Base-by-base conservation (phyloP, 1,284 basidiomycete genomes). In the Naganishia liquefaciens region DNA sequence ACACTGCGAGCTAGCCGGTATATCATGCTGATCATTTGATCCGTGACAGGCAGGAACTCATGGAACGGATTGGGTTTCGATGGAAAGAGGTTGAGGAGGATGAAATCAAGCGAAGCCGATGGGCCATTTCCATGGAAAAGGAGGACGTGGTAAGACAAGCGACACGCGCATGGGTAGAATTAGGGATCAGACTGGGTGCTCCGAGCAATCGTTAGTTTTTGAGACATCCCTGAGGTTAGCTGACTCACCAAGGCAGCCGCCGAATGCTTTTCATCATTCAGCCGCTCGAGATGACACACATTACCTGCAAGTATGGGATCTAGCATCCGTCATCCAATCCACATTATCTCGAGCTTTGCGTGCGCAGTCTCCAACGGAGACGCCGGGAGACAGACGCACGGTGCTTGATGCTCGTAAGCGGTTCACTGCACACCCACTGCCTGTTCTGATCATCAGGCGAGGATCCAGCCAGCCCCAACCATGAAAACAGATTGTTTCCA, bases 21-120 rank as follows among this genome's bases (percentile, higher is more conserved):
- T 46, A n/a, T 33, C 9, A 37, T 23, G 28, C 55, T 49, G 13
- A 60, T n/a, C 49, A 7, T 30, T 27, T 17, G 28, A 15, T 9
- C 23, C 15, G 5, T 39, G 2, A 3, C 21, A 60, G 55, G 21
- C 37, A 49, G 17, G 55, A 60, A 33, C 30, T 60, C 11, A 60
- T 60, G 55, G 47, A 21, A 21, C n/a, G 13, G 9, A 39, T 46
- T 0, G 55, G 55, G 25, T 60, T 60, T 21, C 30, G 27, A 9
- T 19, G 47, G n/a, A 50, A 39, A 13, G 55, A 60, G 21, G 55
- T 60, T n/a, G 55, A 60, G 15, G 55, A 60, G 19, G 46, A 60
- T 23, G 55, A 60, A 7, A 39, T 60, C 28, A 60, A 49, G 39
- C 55, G 55, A 19, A 30, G 33, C n/a, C 37, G 55, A 37, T 60